These are phyloP conservation scores for Mortierella sp. DNA, from an alignment of 371 early-diverging fungal genomes.

Conservation along the genomic window DNA sequence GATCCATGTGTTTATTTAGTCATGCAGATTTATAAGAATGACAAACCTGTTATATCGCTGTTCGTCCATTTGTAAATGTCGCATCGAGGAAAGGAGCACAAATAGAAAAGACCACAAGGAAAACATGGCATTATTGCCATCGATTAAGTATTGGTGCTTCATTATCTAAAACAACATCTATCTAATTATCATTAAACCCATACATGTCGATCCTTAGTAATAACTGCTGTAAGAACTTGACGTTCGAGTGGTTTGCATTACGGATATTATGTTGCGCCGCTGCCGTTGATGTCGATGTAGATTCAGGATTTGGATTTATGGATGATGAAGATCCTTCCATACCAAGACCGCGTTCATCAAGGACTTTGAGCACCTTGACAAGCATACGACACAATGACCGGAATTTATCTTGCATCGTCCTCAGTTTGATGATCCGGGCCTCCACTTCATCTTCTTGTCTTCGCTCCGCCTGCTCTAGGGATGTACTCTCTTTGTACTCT, in stretches of 20 bases:
- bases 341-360: slow-evolving; percentile 62
- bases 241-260: not conserved
- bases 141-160: too few species aligned
- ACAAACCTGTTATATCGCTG: too few species aligned
- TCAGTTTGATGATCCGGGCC: slow-evolving; percentile 21
- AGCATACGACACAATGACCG: slow-evolving; percentile 51
- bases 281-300: not conserved
- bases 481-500: not conserved
- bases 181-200: slow-evolving; percentile 28
- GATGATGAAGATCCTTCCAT: slow-evolving; percentile 15
- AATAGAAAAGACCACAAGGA: too few species aligned
- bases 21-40: too few species aligned
- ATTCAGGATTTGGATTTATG: not conserved
- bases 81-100: too few species aligned
- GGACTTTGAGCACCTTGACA: slow-evolving; percentile 49
- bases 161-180: too few species aligned
- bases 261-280: not conserved
- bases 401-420: slow-evolving; percentile 53
- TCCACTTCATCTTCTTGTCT: slow-evolving; percentile 6
- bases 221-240: slow-evolving; percentile 34
- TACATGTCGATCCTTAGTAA: slow-evolving; percentile 36
- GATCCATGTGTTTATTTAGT: too few species aligned
- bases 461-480: not conserved
- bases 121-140: too few species aligned
- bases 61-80: too few species aligned